These are phyloP conservation scores for Dictyostelium capitatum DNA, from an alignment of 78 protist genomes.

Conservation along the genomic window DNA sequence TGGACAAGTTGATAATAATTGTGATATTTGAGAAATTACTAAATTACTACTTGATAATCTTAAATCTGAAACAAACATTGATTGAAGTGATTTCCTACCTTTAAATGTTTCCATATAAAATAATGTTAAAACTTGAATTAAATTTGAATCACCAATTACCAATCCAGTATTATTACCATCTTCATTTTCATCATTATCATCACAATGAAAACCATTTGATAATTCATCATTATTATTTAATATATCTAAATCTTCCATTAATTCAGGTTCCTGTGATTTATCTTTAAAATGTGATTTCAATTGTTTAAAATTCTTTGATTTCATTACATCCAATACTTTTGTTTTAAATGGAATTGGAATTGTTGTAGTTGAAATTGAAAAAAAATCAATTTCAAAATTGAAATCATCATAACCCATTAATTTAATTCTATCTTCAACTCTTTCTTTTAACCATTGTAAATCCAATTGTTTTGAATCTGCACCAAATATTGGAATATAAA, in stretches of 20 bases:
- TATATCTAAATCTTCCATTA: not conserved
- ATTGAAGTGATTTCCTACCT: not conserved
- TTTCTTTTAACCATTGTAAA: not conserved
- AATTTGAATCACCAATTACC: not conserved
- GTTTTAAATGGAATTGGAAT: not conserved
- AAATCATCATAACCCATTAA: not conserved
- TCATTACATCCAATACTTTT: not conserved
- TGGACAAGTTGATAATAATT: not conserved
- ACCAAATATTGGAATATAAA: not conserved
- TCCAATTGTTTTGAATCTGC: not conserved
- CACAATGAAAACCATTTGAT: not conserved
- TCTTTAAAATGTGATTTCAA: not conserved
- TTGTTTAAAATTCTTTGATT: not conserved
- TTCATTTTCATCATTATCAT: not conserved
- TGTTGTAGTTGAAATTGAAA: not conserved
- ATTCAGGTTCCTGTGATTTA: not conserved
- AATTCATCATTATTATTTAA: too few species aligned
- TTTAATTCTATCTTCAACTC: conserved; percentile 6
- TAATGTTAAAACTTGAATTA: not conserved
- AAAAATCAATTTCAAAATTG: not conserved
- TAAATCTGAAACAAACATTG: not conserved
- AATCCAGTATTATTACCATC: too few species aligned
- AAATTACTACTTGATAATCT: not conserved
- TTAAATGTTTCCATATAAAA: not conserved
- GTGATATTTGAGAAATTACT: not conserved